Conservation (phyloP, 345 rosid species). For the Triadica sebifera region DNA sequence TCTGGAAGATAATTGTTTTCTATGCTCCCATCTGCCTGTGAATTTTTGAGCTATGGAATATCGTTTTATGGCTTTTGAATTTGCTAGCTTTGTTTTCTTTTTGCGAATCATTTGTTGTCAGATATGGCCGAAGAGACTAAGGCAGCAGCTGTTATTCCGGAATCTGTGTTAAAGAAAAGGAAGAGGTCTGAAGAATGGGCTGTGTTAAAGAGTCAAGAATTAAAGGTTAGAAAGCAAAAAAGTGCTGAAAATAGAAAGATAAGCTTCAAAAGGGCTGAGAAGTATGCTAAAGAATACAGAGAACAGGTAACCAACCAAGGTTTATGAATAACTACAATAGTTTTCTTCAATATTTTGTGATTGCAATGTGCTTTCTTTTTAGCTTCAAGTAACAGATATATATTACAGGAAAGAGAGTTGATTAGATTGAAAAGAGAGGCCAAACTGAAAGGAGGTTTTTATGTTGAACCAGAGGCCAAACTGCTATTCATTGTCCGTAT, state of each 20-base stretch:
- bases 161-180: slow-evolving; percentile 73
- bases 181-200: slow-evolving; percentile 79
- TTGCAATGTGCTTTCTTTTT: not conserved
- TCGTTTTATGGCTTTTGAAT: not conserved
- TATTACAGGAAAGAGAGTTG: slow-evolving; percentile 55
- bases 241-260: slow-evolving; percentile 53
- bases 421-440: slow-evolving; percentile 78
- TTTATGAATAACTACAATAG: not conserved
- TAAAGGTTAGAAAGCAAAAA: slow-evolving; percentile 51
- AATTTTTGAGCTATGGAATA: not conserved
- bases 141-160: slow-evolving; percentile 48
- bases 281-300: slow-evolving; percentile 55
- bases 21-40: not conserved
- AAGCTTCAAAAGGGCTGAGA: slow-evolving; percentile 54
- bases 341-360: no score
- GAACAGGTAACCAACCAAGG: slow-evolving; percentile 39
- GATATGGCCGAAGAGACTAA: slow-evolving; percentile 38
- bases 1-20: not conserved
- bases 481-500: slow-evolving; percentile 75
- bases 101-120: not conserved
- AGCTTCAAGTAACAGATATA: not conserved
- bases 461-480: slow-evolving; percentile 89
- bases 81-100: not conserved
- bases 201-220: slow-evolving; percentile 42
- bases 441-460: slow-evolving; percentile 79